Base-by-base conservation (phyloP, 495 filamentous ascomycete genomes). In the Parachaetomium inaequale region DNA sequence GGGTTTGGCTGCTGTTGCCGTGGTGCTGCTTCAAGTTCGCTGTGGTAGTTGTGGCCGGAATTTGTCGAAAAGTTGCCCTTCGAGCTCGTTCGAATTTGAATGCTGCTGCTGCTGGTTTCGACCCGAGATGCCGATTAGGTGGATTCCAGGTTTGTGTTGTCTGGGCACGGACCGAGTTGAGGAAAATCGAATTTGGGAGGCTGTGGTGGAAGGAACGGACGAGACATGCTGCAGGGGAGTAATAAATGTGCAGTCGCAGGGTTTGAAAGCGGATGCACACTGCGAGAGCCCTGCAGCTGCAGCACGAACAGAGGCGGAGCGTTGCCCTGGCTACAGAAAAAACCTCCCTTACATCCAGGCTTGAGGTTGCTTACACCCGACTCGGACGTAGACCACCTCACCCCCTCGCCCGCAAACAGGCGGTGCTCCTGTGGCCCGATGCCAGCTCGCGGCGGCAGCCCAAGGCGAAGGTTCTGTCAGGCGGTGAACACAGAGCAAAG, bases 271-370 rank as follows among this genome's bases (percentile, higher is more conserved):
- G 50, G 31, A 34, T 34, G 38, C 34, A 45, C 25, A 12, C 25
- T 45, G 29, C 19, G 32, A 6, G 25, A 46, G 56, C n/a, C 25
- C 19, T 21, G 19, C 38, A 38, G 29, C 15, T 40, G 61, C 32
- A 40, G 51, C 40, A 50, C 47, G 19, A 51, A 55, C 28, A 63
- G 36, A 36, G 29, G 25, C 50, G 23, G 45, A 6, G 11, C 50
- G 52, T 59, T 63, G 59, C 59, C 55, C 51, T 60, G 67, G 50
- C 59, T 67, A 67, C 64, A 63, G 57, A 42, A 58, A 67, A 62
- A 32, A 34, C 47, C 36, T 63, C 58, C 62, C 63, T 64, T 66
- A 68, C 63, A 64, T 28, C 17, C n/a, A 29, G 40, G 25, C 7
- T 21, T 31, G 17, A 15, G 17, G 23, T 14, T 32, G 19, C 55